phyloP scores from a whole-genome alignment of 2,329 filamentous ascomycete species.

The Raffaelea albimanens region DNA sequence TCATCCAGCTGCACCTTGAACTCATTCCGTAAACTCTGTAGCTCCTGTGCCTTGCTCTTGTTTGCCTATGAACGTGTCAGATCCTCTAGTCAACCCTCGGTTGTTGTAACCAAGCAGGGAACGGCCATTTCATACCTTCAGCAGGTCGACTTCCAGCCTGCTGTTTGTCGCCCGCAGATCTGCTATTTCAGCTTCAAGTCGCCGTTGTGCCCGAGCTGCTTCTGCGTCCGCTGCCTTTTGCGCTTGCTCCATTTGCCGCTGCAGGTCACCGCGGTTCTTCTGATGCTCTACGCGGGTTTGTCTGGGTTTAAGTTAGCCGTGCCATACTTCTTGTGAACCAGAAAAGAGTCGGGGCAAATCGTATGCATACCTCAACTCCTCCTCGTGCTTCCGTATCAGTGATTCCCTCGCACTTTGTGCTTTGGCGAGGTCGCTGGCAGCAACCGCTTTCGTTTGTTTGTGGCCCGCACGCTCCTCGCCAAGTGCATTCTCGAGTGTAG shows the following conservation, averaged over 20 bases:
- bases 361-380: slow-evolving; percentile 36
- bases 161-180: slow-evolving; percentile 52
- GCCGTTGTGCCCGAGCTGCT: slow-evolving; percentile 34
- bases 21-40: slow-evolving; percentile 45
- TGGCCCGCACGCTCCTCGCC: slow-evolving; percentile 69
- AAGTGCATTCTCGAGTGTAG: slow-evolving; percentile 42
- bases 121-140: slow-evolving; percentile 35
- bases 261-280: slow-evolving; percentile 7
- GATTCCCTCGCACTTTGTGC: slow-evolving; percentile 22
- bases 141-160: slow-evolving; percentile 51
- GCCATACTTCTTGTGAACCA: neutral
- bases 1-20: slow-evolving; percentile 30
- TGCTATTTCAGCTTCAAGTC: slow-evolving; percentile 51
- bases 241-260: slow-evolving; percentile 24
- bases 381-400: slow-evolving; percentile 56
- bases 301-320: neutral
- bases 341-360: too few species aligned
- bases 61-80: slow-evolving; percentile 33
- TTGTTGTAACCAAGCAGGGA: neutral
- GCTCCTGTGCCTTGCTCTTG: slow-evolving; percentile 50
- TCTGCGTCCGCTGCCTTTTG: slow-evolving; percentile 40
- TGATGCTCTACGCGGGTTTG: slow-evolving; percentile 17
- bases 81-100: neutral
- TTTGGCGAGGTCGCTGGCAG: slow-evolving; percentile 38
- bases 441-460: slow-evolving; percentile 52